Conservation (phyloP, 1,139 yeast genomes). For the Sugiyamaella japonica region DNA sequence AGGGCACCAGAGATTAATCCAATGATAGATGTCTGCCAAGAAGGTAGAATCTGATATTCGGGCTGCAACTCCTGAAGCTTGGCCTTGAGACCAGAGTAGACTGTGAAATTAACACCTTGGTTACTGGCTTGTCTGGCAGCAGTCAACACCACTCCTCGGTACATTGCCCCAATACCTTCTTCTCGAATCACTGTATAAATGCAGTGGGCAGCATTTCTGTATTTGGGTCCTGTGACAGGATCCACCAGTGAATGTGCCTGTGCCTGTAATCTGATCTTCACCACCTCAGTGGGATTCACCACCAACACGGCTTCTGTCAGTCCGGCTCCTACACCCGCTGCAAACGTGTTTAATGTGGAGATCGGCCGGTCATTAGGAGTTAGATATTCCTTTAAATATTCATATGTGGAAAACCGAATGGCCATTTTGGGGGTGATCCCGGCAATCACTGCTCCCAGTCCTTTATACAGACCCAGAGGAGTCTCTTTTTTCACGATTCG, state of each 20-base stretch:
- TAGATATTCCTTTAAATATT: constrained; percentile 73
- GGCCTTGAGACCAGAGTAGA: constrained; percentile 81
- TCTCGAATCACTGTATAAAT: constrained; percentile 80
- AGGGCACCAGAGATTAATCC: constrained; percentile 95
- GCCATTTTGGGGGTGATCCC: constrained; percentile 99
- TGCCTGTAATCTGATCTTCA: constrained; percentile 93
- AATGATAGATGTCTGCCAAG: constrained; percentile 91
- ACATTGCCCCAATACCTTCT: constrained; percentile 86
- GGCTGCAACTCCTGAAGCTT: constrained; percentile 58
- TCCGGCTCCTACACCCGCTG: constrained; percentile 98
- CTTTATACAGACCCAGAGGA: constrained; percentile 85
- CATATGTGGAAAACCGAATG: constrained; percentile 91
- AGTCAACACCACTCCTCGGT: constrained; percentile 93
- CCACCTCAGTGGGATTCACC: constrained; percentile 97
- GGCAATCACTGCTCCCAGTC: constrained; percentile 93
- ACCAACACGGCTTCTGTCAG: constrained; percentile 92
- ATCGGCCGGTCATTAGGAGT: constrained; percentile 59
- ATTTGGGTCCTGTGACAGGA: constrained; percentile 77
- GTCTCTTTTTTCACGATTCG: constrained; percentile 80
- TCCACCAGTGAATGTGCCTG: constrained; percentile 89
- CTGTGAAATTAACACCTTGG: constrained; percentile 98
- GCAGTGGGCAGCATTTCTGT: constrained; percentile 92
- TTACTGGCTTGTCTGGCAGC: constrained; percentile 98
- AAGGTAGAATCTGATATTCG: constrained; percentile 71
- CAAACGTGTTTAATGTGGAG: constrained; percentile 64